Base-by-base conservation (phyloP, 1,139 yeast genomes). In the Sugiyamaella grinbergsii region DNA sequence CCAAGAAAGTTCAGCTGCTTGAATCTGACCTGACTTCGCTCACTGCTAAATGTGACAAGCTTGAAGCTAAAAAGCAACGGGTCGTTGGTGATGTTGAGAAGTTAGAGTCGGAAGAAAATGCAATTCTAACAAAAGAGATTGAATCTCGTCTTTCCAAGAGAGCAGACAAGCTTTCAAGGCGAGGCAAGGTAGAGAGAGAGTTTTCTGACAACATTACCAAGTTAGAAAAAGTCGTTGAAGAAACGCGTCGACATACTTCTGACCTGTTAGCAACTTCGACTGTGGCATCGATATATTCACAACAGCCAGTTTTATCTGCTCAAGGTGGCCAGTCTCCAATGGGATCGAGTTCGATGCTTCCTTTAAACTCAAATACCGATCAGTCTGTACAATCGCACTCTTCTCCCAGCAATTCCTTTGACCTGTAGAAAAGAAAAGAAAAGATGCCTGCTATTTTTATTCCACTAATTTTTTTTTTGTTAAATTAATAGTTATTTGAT, bases 131-230 rank as follows among this genome's bases (percentile, higher is more conserved):
- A 15, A 44, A 53, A 15, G 58, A 50, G 34, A 31, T 57, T 4
- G 55, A 56, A 24, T 43, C 52, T 18, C 56, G 65, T 19, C 49
- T 47, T 20, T 41, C 49, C 19, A 53, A 45, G 22, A 51, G 62
- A n/a, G 42, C 54, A 19, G 52, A 50, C 32, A 59, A 59, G 42
- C 53, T 61, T 19, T 59, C 57, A 26, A 47, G 64, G 36, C 54
- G 65, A 24, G 32, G 50, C 33, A 57, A 52, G 44, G 53, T 66
- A 33, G 63, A 62, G 48, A 64, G 59, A 5, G 72, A 69, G 57
- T 69, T 69, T 51, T 62, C 70, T 22, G 57, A 58, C 28, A 65
- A 70, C 5, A 68, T 69, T 38, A 57, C 62, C 13, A 65, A 67
- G 51, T 64, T 69, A 66, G 71, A 68, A 42, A 58, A 59, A 19